Percentiles rank a stretch among this genome's conserved stretches.
These are phyloP conservation scores for Debaryomyces prosopidis DNA, from an alignment of 805 yeast genomes.

Conservation along the genomic window DNA sequence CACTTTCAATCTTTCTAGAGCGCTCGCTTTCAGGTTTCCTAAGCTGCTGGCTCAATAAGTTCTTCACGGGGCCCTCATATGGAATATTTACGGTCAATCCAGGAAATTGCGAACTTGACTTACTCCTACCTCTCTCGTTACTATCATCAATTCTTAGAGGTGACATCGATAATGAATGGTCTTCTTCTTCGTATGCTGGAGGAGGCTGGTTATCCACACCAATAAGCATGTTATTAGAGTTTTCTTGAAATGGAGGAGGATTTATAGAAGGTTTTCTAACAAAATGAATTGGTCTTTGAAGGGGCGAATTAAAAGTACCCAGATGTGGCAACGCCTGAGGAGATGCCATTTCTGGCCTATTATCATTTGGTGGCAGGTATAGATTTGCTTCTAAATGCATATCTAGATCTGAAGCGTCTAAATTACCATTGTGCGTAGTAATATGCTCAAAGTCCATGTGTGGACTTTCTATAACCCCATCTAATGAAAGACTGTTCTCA, in stretches of 20 bases:
- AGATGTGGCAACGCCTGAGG: conserved; percentile 65
- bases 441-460: conserved; percentile 26
- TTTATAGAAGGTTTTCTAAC: conserved; percentile 55
- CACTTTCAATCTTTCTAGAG: conserved; percentile 1
- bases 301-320: conserved; percentile 41
- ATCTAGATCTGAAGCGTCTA: conserved; percentile 34
- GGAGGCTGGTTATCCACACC: conserved; percentile 15
- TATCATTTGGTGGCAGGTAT: conserved; percentile 53
- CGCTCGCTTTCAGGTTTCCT: neutral
- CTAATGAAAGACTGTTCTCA: conserved; percentile 5
- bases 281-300: conserved; percentile 52
- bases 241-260: conserved; percentile 61
- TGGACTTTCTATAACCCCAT: conserved; percentile 15
- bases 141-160: conserved; percentile 23
- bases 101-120: conserved; percentile 5
- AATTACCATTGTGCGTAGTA: conserved; percentile 22
- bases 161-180: conserved; percentile 15
- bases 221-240: conserved; percentile 14
- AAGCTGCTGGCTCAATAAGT: conserved; percentile 15
- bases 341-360: conserved; percentile 46
- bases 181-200: conserved; percentile 31
- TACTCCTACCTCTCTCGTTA: neutral
- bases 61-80: conserved; percentile 14
- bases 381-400: conserved; percentile 47
- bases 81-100: neutral